Evolutionary conservation across 495 filamentous ascomycete species (phyloP), one percentile per base, ranked within the genome.

Genomic region (Podospora didyma): DNA sequence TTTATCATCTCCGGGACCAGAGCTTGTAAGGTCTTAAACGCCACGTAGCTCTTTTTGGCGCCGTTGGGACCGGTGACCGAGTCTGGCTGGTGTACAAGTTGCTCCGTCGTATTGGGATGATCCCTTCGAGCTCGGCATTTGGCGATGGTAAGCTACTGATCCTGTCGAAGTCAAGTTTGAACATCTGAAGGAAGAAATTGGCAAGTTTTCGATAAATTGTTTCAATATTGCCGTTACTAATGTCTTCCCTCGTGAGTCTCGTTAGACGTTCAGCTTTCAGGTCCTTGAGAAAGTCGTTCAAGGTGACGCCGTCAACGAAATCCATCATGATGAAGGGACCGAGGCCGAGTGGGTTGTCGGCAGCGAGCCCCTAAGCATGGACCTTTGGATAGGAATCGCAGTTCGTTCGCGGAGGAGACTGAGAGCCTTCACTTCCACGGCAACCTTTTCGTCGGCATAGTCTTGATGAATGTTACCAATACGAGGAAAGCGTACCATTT

Each of bases 361-460:
- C 23, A 4, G 46, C 46, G 24, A 31, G 6, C 11, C 46, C 46
- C 46, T 23, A 49, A 9, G 46, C 46, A 11, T 49, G 21, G 46
- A 49, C 46, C 6, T 31, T 49, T 0, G 46, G 22, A 49, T 24
- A 14, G 46, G 46, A 49, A 49, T 49, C 23, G 1, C n/a, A 24
- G 46, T 49, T 17, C 24, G 10, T 3, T 34, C 23, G 23, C n/a
- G 46, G 46, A 49, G 10, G n/a, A 34, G 46, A 11, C 14, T 28
- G 12, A 49, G n/a, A 12, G 46, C 24, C 12, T 23, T 23, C 2
- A 31, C 46, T 12, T 49, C 46, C 21, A 22, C 19, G 11, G 46
- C 46, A 7, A 49, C 46, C 46, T 49, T 49, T 9, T 49, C 46
- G 46, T 49, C 46, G 24, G 26, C 21, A n/a, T 49, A 24, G 11